Percentiles rank a stretch among this genome's conserved stretches.
Evolutionary conservation across 768 basidiomycete genomes (phyloP).

Genomic region (Pleurotus platypus): DNA sequence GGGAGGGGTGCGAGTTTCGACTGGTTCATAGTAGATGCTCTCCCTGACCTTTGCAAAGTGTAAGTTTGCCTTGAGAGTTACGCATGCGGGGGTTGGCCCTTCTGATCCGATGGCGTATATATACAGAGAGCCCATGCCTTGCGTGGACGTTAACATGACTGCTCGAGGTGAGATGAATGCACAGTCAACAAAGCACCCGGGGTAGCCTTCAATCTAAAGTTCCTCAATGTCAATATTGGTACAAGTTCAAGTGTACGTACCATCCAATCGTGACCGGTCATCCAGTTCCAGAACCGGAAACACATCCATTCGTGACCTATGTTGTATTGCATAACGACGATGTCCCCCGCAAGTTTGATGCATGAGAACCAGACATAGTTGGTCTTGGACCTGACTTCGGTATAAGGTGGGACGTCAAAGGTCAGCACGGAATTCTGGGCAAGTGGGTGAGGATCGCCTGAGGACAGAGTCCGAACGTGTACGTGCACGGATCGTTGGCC

Average conservation of each 20-base stretch:
- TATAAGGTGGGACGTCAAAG: conserved; percentile 17
- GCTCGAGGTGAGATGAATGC: conserved; percentile 41
- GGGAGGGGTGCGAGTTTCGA: conserved; percentile 29
- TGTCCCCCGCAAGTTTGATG: conserved; percentile 52
- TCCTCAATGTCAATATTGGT: not conserved
- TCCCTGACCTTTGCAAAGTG: conserved; percentile 11
- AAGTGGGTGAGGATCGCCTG: conserved; percentile 35
- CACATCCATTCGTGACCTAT: conserved; percentile 24
- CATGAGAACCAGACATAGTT: conserved; percentile 26
- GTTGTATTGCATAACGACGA: conserved; percentile 43
- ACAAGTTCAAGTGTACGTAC: conserved; percentile 25
- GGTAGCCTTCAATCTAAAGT: conserved; percentile 10
- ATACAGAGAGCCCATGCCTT: conserved; percentile 32
- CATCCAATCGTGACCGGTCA: conserved; percentile 32
- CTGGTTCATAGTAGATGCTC: conserved; percentile 12
- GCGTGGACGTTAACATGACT: conserved; percentile 35
- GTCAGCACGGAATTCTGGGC: conserved; percentile 27
- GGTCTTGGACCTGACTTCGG: conserved; percentile 12
- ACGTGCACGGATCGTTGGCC: conserved; percentile 20
- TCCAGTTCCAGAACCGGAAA: conserved; percentile 53
- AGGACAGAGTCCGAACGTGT: conserved; percentile 41
- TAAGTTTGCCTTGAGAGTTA: conserved; percentile 12
- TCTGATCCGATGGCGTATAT: conserved; percentile 35
- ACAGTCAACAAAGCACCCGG: conserved; percentile 35
- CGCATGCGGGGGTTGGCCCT: not conserved